Conservation (phyloP, 768 basidiomycete genomes). For the Cyathus striatus region DNA sequence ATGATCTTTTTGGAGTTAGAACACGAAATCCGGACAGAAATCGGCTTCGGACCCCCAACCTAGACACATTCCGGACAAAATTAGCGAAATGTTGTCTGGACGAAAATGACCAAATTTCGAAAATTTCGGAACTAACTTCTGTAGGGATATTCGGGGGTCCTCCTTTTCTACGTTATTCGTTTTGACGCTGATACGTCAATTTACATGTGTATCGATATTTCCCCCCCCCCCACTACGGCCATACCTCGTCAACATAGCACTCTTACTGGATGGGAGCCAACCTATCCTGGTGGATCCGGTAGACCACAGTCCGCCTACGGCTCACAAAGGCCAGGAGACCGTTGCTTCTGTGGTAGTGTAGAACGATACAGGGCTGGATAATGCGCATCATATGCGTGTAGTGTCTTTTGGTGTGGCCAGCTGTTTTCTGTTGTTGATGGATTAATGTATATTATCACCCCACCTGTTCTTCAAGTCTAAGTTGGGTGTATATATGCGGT, state of each 20-base stretch:
- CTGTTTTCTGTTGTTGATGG: conserved; percentile 32
- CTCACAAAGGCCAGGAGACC: conserved; percentile 31
- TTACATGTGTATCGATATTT: no score
- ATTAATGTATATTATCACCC: no score
- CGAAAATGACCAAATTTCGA: no score
- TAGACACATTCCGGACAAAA: no score
- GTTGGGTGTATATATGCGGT: conserved; percentile 14
- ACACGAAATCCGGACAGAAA: no score
- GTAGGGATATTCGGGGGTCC: no score
- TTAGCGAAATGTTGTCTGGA: no score
- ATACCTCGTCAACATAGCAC: conserved; percentile 33
- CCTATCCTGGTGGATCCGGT: conserved; percentile 29
- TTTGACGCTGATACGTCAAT: no score
- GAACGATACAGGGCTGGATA: conserved; percentile 24
- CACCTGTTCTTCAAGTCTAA: not conserved
- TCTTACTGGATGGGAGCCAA: conserved; percentile 32
- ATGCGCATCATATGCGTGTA: conserved; percentile 27
- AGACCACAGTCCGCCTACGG: conserved; percentile 25
- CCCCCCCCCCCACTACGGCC: conserved; percentile 42
- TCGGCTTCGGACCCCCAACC: no score
- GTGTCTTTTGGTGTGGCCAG: conserved; percentile 32
- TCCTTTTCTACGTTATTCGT: no score
- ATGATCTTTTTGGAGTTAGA: no score
- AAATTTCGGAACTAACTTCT: no score
- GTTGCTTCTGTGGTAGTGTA: conserved; percentile 34